Percentiles rank a stretch among this genome's conserved stretches.
phyloP scores from a whole-genome alignment of 257 asterid genomes.

The Solanum gracilifrons region DNA sequence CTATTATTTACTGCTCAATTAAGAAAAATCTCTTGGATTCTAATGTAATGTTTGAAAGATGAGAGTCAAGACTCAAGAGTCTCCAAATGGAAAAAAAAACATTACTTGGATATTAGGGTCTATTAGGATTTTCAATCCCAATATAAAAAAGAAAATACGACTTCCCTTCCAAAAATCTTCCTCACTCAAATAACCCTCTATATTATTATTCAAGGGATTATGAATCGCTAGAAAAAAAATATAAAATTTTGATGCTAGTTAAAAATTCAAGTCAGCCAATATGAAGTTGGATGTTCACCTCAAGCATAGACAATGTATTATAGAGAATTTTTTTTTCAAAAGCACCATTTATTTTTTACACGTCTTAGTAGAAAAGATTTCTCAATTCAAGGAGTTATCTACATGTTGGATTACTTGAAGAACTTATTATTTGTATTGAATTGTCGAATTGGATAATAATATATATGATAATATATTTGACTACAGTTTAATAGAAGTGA shows the following conservation, averaged over 20 bases:
- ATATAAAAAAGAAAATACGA: too few species aligned
- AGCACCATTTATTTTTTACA: neutral
- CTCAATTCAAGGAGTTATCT: neutral
- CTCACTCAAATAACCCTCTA: neutral
- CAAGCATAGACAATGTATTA: neutral
- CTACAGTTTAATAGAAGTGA: neutral
- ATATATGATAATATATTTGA: neutral
- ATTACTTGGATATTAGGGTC: neutral
- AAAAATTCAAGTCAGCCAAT: neutral
- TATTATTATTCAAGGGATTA: neutral
- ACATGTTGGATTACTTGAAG: neutral
- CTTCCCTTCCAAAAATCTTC: neutral
- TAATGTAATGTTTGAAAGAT: neutral
- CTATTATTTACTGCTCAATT: neutral
- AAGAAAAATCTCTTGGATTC: neutral
- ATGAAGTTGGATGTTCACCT: neutral
- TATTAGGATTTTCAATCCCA: too few species aligned
- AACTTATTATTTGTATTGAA: neutral
- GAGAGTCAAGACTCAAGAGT: neutral
- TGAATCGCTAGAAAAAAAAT: neutral
- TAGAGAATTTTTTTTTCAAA: too few species aligned
- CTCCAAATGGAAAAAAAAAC: neutral
- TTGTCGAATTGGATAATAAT: neutral
- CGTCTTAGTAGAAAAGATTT: neutral
- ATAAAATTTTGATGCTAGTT: neutral